Evolutionary conservation across 2,329 filamentous ascomycete species (phyloP), one percentile per base, ranked within the genome.

Genomic region (Hypoxylon sp.): DNA sequence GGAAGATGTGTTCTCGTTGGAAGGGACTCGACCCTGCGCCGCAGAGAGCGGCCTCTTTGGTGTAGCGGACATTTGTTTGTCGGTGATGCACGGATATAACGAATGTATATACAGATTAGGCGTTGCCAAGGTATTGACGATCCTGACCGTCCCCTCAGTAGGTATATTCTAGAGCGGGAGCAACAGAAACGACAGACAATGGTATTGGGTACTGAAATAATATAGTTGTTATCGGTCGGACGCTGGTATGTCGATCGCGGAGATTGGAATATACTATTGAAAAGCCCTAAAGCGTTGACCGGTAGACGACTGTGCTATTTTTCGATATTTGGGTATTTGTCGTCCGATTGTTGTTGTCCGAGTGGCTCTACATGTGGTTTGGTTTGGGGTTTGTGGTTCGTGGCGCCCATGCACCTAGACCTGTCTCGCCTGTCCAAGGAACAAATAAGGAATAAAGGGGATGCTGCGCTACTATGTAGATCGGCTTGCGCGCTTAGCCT

Each of bases 1-100:
- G 8, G 79, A 76, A 30, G 82, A 78, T 2, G 68, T 71, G 68
- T 68, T 76, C 48, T 83, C 81, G 53, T 77, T 70, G 53, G 79
- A 79, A 52, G 81, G 78, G 13, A 79, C 77, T 68, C 81, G 79
- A 56, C 81, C 81, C 68, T 82, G 80, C 70, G 80, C 80, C 67
- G 79, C 77, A 63, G 80, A 77, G 59, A 82, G 79, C 59, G 84
- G 82, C 76, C 84, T 86, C 76, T 85, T 87, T 60, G 83, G 75
- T 53, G 72, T 78, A 66, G 80, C 78, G 63, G 84, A 85, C 85
- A 87, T 87, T 62, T 62, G 58, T 37, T 72, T 37, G n/a, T 49
- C 50, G 20, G 1, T 39, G 26, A 53, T 50, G 53, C 55, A 56
- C 54, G 17, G 50, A 60, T 49, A 57, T 59, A 61, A 43, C 30